These are phyloP conservation scores for Prunus campanulata DNA, from an alignment of 306 rosid species.

Conservation along the genomic window DNA sequence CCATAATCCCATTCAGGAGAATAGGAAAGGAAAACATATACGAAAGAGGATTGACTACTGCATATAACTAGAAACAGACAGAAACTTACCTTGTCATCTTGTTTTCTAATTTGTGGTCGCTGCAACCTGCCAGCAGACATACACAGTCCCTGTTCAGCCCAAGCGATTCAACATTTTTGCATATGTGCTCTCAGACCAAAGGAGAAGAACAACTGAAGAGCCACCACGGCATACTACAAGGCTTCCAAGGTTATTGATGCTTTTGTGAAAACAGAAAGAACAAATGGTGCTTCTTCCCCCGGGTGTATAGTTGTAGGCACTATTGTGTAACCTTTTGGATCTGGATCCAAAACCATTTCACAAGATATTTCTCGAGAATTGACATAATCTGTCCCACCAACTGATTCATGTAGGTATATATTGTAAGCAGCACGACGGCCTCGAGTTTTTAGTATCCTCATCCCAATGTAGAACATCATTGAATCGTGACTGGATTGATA, in stretches of 20 bases:
- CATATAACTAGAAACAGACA: not conserved
- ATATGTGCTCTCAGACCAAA: conserved; percentile 22
- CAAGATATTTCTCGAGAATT: conserved; percentile 98
- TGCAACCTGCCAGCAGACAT: conserved; percentile 27
- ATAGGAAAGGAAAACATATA: not conserved
- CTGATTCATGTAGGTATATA: conserved; percentile 95
- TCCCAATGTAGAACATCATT: conserved; percentile 94
- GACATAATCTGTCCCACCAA: conserved; percentile 96
- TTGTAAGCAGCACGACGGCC: conserved; percentile 94
- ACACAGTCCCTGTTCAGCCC: conserved; percentile 44
- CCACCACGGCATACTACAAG: conserved; percentile 46
- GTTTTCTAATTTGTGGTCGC: conserved; percentile 22
- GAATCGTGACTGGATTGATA: conserved; percentile 98
- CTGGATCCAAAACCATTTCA: conserved; percentile 98
- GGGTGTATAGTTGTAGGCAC: conserved; percentile 99
- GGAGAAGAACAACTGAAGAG: conserved; percentile 30
- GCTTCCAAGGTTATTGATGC: conserved; percentile 89
- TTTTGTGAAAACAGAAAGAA: conserved; percentile 96
- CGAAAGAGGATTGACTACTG: not conserved
- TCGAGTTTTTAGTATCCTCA: conserved; percentile 99
- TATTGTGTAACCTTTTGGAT: conserved; percentile 97
- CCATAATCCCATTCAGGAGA: not conserved
- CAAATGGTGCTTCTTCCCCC: conserved; percentile 99
- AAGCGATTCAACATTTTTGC: conserved; percentile 44
- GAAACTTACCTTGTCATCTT: conserved; percentile 36